phyloP scores from a whole-genome alignment of 108 stramenopile species.

The Cyclotella choctawhatcheeana region DNA sequence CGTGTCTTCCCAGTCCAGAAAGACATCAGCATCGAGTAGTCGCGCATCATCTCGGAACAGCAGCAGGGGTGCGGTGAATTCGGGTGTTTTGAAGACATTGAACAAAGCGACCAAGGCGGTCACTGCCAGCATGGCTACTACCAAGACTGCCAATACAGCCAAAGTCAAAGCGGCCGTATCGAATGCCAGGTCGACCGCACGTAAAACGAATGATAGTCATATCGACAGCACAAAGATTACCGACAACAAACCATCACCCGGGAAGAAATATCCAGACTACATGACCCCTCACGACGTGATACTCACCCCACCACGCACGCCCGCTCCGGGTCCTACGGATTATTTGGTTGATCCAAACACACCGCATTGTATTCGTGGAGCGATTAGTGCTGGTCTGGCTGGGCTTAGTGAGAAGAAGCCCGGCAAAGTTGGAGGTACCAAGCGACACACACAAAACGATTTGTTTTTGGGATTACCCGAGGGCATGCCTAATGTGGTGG shows the following conservation, averaged over 20 bases:
- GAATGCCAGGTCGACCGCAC: no score
- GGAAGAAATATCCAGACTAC: neutral
- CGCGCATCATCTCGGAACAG: neutral
- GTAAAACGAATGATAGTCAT: no score
- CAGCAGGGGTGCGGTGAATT: no score
- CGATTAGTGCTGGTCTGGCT: neutral
- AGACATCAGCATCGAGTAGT: neutral
- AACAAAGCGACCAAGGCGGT: neutral
- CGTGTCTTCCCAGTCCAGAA: no score
- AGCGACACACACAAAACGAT: no score
- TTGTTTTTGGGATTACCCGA: conserved; percentile 6
- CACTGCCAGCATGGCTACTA: neutral
- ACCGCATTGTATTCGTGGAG: neutral
- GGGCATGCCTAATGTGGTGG: conserved; percentile 34
- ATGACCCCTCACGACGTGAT: neutral
- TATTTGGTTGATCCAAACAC: neutral
- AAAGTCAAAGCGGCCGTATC: no score
- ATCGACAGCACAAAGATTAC: no score
- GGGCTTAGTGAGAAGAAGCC: neutral
- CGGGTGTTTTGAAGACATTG: no score
- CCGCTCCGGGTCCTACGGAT: neutral
- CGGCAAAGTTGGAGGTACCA: no score
- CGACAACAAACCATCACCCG: no score
- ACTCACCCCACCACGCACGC: neutral
- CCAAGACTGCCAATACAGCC: neutral